A percentile compares a stretch with the other conserved stretches of the same genome.
Evolutionary conservation across 495 filamentous ascomycete species (phyloP).

Genomic region (Talaromyces stipitatus): DNA sequence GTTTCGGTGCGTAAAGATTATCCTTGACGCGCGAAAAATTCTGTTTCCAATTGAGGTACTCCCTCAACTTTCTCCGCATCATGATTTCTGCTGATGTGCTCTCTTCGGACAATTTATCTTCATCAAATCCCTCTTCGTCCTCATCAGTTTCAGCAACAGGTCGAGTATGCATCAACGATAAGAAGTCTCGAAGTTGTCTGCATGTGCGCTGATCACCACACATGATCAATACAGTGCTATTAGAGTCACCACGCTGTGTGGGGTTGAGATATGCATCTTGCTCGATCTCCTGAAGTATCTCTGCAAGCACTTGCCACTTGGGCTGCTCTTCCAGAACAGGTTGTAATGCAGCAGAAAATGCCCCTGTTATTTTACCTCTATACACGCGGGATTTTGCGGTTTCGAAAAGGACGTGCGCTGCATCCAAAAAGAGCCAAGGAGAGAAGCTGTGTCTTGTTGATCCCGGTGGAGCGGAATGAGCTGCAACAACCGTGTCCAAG

Average conservation of each 20-base stretch:
- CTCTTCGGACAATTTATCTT: slow-evolving; percentile 28
- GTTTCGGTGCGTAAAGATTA: slow-evolving; percentile 51
- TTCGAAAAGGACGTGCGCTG: slow-evolving; percentile 88
- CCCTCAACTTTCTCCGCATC: slow-evolving; percentile 79
- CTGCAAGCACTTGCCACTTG: slow-evolving; percentile 83
- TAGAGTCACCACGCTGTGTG: slow-evolving; percentile 67
- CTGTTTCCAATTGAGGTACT: slow-evolving; percentile 88
- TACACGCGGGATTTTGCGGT: slow-evolving; percentile 90
- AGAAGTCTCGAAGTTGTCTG: slow-evolving; percentile 81
- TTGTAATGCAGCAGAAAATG: slow-evolving; percentile 60
- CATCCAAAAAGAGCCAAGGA: slow-evolving; percentile 94
- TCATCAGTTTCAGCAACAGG: slow-evolving; percentile 33
- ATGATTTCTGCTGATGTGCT: slow-evolving; percentile 72
- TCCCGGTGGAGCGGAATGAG: slow-evolving; percentile 80
- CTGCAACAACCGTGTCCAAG: slow-evolving; percentile 87
- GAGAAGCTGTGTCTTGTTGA: slow-evolving; percentile 83
- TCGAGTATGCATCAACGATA: slow-evolving; percentile 82
- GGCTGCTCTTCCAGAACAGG: slow-evolving; percentile 92
- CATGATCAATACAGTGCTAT: slow-evolving; percentile 89
- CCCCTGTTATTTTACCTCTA: slow-evolving; percentile 51
- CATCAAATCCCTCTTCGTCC: slow-evolving; percentile 24
- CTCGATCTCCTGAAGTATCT: slow-evolving; percentile 89
- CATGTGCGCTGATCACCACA: slow-evolving; percentile 85
- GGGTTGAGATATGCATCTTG: slow-evolving; percentile 84
- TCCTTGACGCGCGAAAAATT: slow-evolving; percentile 85